Evolutionary conservation across 2,329 filamentous ascomycete genomes (phyloP).

Genomic region (Rachicladosporium sp.): DNA sequence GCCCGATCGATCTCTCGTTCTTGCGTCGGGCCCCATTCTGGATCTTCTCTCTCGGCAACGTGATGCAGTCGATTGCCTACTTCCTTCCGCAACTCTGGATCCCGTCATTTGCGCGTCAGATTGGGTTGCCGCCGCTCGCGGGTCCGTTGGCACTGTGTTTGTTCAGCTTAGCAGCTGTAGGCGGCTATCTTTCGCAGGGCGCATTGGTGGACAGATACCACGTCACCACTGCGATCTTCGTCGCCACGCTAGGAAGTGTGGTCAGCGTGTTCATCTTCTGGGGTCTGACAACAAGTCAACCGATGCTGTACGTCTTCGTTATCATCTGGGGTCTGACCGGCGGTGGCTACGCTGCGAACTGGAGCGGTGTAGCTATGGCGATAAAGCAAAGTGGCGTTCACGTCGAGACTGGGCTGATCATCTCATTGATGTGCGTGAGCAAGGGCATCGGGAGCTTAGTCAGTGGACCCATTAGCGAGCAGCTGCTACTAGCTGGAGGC

Average conservation of each 20-base stretch:
- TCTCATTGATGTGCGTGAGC: conserved; percentile 5
- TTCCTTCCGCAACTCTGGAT: conserved; percentile 34
- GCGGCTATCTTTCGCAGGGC: conserved; percentile 29
- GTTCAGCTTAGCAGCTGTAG: conserved; percentile 26
- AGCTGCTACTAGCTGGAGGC: conserved; percentile 1
- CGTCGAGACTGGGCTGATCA: conserved; percentile 8
- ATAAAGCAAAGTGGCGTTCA: conserved; percentile 8
- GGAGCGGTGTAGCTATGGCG: conserved; percentile 15
- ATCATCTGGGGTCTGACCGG: conserved; percentile 32
- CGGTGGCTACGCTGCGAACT: conserved; percentile 28
- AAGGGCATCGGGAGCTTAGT: conserved; percentile 6
- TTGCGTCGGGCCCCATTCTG: conserved; percentile 26
- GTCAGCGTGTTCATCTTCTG: conserved; percentile 33
- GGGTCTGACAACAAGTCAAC: conserved; percentile 30
- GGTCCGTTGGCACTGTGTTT: conserved; percentile 29
- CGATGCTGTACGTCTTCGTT: conserved; percentile 32
- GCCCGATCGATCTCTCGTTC: conserved; percentile 25
- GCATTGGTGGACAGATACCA: conserved; percentile 27
- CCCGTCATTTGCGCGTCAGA: conserved; percentile 26
- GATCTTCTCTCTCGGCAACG: conserved; percentile 31
- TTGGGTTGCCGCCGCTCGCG: conserved; percentile 24
- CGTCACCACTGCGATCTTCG: conserved; percentile 26
- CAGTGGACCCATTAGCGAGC: conserved; percentile 6
- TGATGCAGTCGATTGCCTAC: conserved; percentile 31
- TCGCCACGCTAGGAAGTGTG: conserved; percentile 27